These are phyloP conservation scores for Yarrowia porcina DNA, from an alignment of 805 yeast genomes.

Conservation along the genomic window DNA sequence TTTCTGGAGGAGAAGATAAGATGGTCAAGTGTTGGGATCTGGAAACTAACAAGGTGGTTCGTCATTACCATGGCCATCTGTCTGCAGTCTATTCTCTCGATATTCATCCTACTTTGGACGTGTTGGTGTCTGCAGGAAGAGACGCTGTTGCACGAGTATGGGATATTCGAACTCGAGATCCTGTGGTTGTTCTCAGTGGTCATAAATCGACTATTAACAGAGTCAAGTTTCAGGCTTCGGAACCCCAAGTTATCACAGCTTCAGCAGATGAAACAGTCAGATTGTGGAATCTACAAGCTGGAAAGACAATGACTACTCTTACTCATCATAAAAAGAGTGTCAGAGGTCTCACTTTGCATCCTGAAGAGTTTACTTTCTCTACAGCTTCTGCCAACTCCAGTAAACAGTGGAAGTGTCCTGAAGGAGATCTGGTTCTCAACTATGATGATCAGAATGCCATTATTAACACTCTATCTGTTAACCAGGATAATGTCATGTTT, in stretches of 20 bases:
- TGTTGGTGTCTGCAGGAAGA: constrained; percentile 82
- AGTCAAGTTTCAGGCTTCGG: constrained; percentile 63
- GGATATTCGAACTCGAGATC: constrained; percentile 82
- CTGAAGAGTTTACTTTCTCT: constrained; percentile 67
- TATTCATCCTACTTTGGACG: constrained; percentile 81
- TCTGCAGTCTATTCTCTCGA: constrained; percentile 84
- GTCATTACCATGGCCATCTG: constrained; percentile 92
- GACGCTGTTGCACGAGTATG: constrained; percentile 85
- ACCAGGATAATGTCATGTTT: constrained; percentile 62
- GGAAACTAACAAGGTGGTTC: constrained; percentile 72
- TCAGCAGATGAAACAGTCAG: constrained; percentile 82
- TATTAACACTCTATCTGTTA: constrained; percentile 65
- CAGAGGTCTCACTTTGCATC: constrained; percentile 67
- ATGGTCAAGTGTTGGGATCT: constrained; percentile 94
- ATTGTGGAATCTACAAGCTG: constrained; percentile 88
- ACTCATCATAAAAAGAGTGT: constrained; percentile 86
- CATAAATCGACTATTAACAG: constrained; percentile 74
- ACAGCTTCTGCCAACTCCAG: constrained; percentile 80
- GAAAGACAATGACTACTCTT: constrained; percentile 62
- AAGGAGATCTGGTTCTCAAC: constrained; percentile 66
- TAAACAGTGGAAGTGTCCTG: constrained; percentile 79
- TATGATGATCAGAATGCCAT: constrained; percentile 49
- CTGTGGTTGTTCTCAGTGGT: constrained; percentile 75
- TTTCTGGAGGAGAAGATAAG: constrained; percentile 91
- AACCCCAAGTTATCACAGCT: constrained; percentile 82